A percentile compares a stretch with the other conserved stretches of the same genome.
These are phyloP conservation scores for Penicillium sp. DNA, from an alignment of 2,329 filamentous ascomycete species.

Conservation along the genomic window DNA sequence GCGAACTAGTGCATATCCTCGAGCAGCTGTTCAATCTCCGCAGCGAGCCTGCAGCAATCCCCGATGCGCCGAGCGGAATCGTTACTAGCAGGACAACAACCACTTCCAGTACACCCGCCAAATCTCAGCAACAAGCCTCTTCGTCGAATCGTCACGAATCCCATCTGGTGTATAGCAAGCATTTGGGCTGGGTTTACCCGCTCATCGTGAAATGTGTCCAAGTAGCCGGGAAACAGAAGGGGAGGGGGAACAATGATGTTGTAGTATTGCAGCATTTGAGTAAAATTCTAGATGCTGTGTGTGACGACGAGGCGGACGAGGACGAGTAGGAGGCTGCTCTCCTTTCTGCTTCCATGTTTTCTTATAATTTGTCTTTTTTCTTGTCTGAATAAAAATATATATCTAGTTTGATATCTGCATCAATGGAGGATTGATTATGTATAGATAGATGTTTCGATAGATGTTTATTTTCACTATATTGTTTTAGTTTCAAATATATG, in stretches of 20 bases:
- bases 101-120: not conserved
- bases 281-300: constrained; percentile 60
- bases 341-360: not conserved
- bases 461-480: not conserved
- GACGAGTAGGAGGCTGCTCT: constrained; percentile 14
- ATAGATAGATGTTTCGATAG: not conserved
- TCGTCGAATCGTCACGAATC: constrained; percentile 42
- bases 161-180: constrained; percentile 60
- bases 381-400: not conserved
- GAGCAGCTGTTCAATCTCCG: constrained; percentile 61
- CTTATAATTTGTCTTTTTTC: not conserved
- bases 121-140: not conserved
- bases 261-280: constrained; percentile 48
- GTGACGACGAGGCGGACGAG: constrained; percentile 29
- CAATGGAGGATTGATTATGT: not conserved
- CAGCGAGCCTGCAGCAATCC: constrained; percentile 68
- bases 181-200: constrained; percentile 77
- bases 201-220: constrained; percentile 48
- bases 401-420: not conserved
- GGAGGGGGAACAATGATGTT: constrained; percentile 36
- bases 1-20: constrained; percentile 72
- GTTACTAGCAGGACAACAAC: not conserved
- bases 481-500: not conserved
- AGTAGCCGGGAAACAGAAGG: constrained; percentile 37
- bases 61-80: constrained; percentile 32